Percentiles rank a stretch among this genome's conserved stretches.
Conservation (phyloP, 2,329 filamentous ascomycete species). For the Exophiala lecanii-corni region DNA sequence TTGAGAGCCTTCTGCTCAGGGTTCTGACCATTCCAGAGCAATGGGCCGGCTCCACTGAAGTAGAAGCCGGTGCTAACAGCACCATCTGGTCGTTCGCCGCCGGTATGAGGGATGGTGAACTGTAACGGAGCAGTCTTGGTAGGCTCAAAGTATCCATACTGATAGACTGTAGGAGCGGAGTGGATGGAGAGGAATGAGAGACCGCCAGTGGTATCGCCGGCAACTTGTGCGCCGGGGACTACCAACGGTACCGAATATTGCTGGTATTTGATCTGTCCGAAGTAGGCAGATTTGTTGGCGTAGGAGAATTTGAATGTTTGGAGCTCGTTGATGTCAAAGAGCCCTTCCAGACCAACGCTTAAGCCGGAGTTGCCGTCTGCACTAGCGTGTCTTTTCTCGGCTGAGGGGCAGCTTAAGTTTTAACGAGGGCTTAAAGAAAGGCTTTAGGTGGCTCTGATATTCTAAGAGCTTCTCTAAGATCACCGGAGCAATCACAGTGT, state of each 20-base stretch:
- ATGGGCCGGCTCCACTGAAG: conserved; percentile 3
- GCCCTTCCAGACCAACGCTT: background rate
- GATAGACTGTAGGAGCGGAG: conserved; percentile 10
- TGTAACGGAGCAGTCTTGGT: conserved; percentile 8
- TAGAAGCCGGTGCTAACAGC: conserved; percentile 2
- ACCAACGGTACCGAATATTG: conserved; percentile 14
- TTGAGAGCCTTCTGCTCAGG: conserved; percentile 3
- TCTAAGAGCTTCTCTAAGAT: no score
- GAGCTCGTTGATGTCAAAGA: conserved; percentile 10
- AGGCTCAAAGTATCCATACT: conserved; percentile 9
- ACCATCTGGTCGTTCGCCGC: background rate
- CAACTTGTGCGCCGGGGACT: conserved; percentile 4
- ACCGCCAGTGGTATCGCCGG: conserved; percentile 5
- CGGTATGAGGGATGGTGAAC: conserved; percentile 12
- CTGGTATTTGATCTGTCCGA: conserved; percentile 17
- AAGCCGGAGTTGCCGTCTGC: conserved; percentile 3
- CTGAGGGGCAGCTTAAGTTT: no score
- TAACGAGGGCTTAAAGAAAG: no score
- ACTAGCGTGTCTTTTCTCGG: background rate
- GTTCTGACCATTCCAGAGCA: conserved; percentile 6
- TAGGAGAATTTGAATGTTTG: conserved; percentile 9
- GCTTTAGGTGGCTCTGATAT: no score
- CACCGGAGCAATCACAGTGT: no score
- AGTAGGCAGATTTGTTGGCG: conserved; percentile 17
- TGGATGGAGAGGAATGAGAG: conserved; percentile 13